Evolutionary conservation across 352 stramenopile species (phyloP).

Genomic region (Phytophthora palmivora): DNA sequence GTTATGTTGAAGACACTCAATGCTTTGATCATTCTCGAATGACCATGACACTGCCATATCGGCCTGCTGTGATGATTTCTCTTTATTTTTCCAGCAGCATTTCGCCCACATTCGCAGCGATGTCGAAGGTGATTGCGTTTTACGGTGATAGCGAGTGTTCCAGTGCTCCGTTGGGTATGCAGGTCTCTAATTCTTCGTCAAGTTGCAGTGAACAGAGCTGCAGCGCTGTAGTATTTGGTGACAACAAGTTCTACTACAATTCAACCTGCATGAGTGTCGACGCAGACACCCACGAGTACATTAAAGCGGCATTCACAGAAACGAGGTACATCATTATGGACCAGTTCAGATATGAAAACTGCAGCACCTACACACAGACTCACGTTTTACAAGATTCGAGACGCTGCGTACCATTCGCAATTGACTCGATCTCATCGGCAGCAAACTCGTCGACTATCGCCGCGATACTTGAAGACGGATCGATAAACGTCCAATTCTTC

Average conservation of each 20-base stretch:
- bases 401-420: constrained; percentile 31
- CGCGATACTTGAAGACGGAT: constrained; percentile 24
- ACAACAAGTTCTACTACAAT: constrained; percentile 32
- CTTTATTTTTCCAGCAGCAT: constrained; percentile 6
- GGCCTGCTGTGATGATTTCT: constrained; percentile 11
- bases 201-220: constrained; percentile 27
- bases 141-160: constrained; percentile 29
- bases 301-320: constrained; percentile 17
- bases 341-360: constrained; percentile 28
- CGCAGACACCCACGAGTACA: constrained; percentile 9
- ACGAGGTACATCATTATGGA: constrained; percentile 37
- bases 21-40: constrained; percentile 33
- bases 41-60: constrained; percentile 26
- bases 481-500: constrained; percentile 34
- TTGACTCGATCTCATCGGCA: constrained; percentile 23
- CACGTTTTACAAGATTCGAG: constrained; percentile 29
- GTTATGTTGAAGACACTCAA: background rate
- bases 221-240: constrained; percentile 18
- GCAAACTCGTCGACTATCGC: constrained; percentile 20
- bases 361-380: constrained; percentile 32
- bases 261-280: constrained; percentile 9
- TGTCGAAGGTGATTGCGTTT: constrained; percentile 22
- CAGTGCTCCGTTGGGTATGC: constrained; percentile 23
- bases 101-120: background rate
- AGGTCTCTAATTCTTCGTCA: constrained; percentile 23